Evolutionary conservation across 2,329 filamentous ascomycete genomes (phyloP).

Genomic region (Simplicillium aogashimaense): DNA sequence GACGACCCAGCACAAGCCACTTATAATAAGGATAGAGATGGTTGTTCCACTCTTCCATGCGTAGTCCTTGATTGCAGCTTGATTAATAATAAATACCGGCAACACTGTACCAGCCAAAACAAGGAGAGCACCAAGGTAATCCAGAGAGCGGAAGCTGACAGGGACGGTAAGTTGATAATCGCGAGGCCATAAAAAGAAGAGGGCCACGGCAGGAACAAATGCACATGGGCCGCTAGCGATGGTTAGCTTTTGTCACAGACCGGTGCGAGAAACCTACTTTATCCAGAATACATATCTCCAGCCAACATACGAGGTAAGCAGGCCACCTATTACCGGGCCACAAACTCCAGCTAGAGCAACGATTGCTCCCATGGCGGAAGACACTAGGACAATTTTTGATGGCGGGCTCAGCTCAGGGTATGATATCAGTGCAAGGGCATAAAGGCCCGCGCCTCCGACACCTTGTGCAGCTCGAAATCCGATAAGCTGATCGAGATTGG

Average conservation of each 20-base stretch:
- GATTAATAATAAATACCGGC: constrained; percentile 14
- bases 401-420: constrained; percentile 12
- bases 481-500: constrained; percentile 11
- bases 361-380: constrained; percentile 9
- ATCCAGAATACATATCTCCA: constrained; percentile 12
- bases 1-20: constrained; percentile 9
- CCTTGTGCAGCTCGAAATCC: constrained; percentile 12
- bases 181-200: constrained; percentile 5
- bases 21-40: constrained; percentile 9
- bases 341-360: constrained; percentile 11
- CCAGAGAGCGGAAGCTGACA: constrained; percentile 2
- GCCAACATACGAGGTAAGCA: constrained; percentile 7
- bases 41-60: constrained; percentile 11
- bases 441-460: constrained; percentile 13
- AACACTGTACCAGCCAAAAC: constrained; percentile 10
- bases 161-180: constrained; percentile 6
- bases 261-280: constrained; percentile 9
- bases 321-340: constrained; percentile 11
- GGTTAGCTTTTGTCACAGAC: neutral
- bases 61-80: constrained; percentile 11
- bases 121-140: constrained; percentile 7
- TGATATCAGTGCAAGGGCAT: constrained; percentile 11
- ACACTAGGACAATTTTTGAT: constrained; percentile 6
- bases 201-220: constrained; percentile 3
- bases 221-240: constrained; percentile 3